Evolutionary conservation across 192 early-diverging fungal genomes (phyloP), one percentile per base, ranked within the genome.

Genomic region (Rhizophagus clarus): DNA sequence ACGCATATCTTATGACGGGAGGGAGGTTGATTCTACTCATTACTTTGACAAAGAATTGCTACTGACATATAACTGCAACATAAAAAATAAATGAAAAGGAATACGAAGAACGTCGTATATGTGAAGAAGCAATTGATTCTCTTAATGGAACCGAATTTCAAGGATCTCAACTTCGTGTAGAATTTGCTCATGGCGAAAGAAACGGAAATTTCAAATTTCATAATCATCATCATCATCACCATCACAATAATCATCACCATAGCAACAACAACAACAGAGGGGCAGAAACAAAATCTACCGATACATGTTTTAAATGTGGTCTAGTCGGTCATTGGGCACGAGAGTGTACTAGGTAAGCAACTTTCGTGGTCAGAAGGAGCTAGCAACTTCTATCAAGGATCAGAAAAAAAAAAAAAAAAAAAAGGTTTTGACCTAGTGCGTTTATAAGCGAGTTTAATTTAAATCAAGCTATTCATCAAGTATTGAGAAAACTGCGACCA

Each of bases 311-410:
- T 34, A 80, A 80, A 61, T 80, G 79, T 29, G 79, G 79, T 61
- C 34, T 63, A 26, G 71, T 60, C 47, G 79, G 79, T 34, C 79
- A 80, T 76, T 80, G 70, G 61, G 79, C 79, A 61, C 60, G 79
- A 61, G 79, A 80, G 42, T 80, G 79, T 74, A 76, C 79, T 69
- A 80, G 79, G 79, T 80, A 80, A 80, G 79, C 42, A 60, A 61
- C 72, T 15, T 10, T 73, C 40, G 26, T 22, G 24, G 26, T 47
- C 26, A 29, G 11, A 45, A 24, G 24, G 40, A 45, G 72, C 72
- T 31, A 28, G 45, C 26, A 73, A 45, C n/a, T 51, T 73, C 45
- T 24, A 26, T 73, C 34, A 42, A 47, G 47, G 26, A 73, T 56
- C 24, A 47, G 24, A 51, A 12, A 40, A 72, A 47, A 40, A n/a